These are phyloP conservation scores for Pelargonium nanum DNA, from an alignment of 345 rosid genomes.

Conservation along the genomic window DNA sequence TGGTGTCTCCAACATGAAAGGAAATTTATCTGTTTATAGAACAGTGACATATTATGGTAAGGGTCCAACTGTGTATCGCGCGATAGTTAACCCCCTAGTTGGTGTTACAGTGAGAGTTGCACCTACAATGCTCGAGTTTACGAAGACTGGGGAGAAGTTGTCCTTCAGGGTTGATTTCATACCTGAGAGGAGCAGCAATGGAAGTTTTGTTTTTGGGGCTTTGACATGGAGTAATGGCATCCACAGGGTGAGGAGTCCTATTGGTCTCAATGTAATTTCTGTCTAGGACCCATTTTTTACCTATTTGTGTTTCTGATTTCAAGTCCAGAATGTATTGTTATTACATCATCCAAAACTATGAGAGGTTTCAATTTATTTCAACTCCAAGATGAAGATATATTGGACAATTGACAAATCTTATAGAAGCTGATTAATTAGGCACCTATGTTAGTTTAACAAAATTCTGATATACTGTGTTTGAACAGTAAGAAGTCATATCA, in stretches of 20 bases:
- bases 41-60: constrained; percentile 36
- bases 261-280: constrained; percentile 30
- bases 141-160: constrained; percentile 24
- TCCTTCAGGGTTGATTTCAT: constrained; percentile 30
- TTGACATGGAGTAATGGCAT: constrained; percentile 40
- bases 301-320: not conserved
- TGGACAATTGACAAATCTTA: no score
- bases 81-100: constrained; percentile 19
- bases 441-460: no score
- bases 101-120: constrained; percentile 30
- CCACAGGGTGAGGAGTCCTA: constrained; percentile 34
- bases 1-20: constrained; percentile 31
- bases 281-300: not conserved
- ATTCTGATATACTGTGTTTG: not conserved
- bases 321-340: no score
- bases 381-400: no score
- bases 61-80: constrained; percentile 22
- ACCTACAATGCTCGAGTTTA: constrained; percentile 31
- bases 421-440: no score
- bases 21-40: constrained; percentile 25
- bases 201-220: constrained; percentile 34
- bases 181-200: constrained; percentile 25
- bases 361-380: not conserved
- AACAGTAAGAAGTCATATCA: not conserved
- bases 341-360: not conserved